Evolutionary conservation across 331 rosid genomes (phyloP), one percentile per base, ranked within the genome.

Genomic region (Quercus tomentella): DNA sequence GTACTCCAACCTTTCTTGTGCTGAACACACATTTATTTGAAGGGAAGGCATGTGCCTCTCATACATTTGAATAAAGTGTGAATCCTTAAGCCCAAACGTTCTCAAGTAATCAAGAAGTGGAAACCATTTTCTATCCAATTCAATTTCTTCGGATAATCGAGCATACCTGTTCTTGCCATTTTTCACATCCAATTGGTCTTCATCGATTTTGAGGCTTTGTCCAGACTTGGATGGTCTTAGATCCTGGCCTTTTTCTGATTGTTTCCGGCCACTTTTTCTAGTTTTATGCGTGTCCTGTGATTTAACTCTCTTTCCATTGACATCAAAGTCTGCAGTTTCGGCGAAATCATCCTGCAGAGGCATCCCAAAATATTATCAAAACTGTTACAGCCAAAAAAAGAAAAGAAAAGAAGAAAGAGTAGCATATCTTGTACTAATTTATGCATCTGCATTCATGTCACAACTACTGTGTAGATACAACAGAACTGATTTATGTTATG

Each of bases 41-140:
- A 96, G 93, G 9, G 97, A 89, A 57, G 97, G 89, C 98, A 87
- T 91, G 88, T 89, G 98, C 83, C 98, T 91, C 85, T 87, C 94
- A 17, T 93, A 96, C 86, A 96, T 96, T 84, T 96, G 98, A 80
- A 96, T 57, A 63, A 96, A 93, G 82, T 96, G 96, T 12, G 96
- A 93, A 75, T 96, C 98, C 83, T 88, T 93, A 41, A 96, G 90
- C 83, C 94, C 99, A 87, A 89, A 96, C 30, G 97, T 88, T 82
- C 89, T 84, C 14, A 93, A 89, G 83, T 96, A 93, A 86, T 96
- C 98, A 77, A 96, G 91, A 77, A 96, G 99, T 10, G 99, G 99
- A 30, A 90, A 66, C 97, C 97, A 96, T 79, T 85, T 91, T 84
- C 66, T 80, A 73, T 96, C 98, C 90, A 90, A 76, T 63, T 45